Evolutionary conservation across 805 yeast species (phyloP), one percentile per base, ranked within the genome.

Genomic region (Peterozyma toletana): DNA sequence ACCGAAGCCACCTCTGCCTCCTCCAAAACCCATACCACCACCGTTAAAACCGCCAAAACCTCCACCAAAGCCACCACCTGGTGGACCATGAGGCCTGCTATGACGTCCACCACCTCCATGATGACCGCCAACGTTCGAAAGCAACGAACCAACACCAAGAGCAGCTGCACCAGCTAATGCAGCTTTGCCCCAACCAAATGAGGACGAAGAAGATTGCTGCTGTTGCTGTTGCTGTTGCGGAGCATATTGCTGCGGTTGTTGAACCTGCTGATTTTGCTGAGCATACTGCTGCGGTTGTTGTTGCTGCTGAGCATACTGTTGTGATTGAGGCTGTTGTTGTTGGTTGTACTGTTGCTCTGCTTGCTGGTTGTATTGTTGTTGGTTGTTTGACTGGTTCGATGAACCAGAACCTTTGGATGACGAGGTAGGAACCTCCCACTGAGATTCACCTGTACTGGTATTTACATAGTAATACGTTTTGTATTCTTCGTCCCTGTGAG

Each of bases 401-500:
- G 21, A 30, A 30, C n/a, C 39, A 9, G 31, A 30, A 18, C 4
- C 18, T 17, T 38, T 29, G 9, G 37, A 41, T 17, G 40, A 38
- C 3, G 33, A 36, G 10, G 51, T 42, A 38, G 54, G 54, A 7
- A 45, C 9, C n/a, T 58, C 64, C 68, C 68, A 63, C 43, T 59
- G 63, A 3, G 64, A 54, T 37, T 51, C 47, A 4, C 61, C 62
- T 6, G 64, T 59, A 7, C 42, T 34, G 9, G 50, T 43, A 44
- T 63, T 58, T 35, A 60, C 58, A 42, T 48, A 63, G 41, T 49
- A 63, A 42, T 54, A 63, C 13, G 50, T 41, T 43, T 56, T 41
- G 49, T 60, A 62, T 42, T 58, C 59, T 33, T 59, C 63, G 41
- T 63, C 67, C 59, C 27, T 21, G 27, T 21, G 27, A 21, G 27